Percentiles rank a stretch among this genome's conserved stretches.
phyloP scores from a whole-genome alignment of 768 basidiomycete species.

The Trichaptum fuscoviolaceum region DNA sequence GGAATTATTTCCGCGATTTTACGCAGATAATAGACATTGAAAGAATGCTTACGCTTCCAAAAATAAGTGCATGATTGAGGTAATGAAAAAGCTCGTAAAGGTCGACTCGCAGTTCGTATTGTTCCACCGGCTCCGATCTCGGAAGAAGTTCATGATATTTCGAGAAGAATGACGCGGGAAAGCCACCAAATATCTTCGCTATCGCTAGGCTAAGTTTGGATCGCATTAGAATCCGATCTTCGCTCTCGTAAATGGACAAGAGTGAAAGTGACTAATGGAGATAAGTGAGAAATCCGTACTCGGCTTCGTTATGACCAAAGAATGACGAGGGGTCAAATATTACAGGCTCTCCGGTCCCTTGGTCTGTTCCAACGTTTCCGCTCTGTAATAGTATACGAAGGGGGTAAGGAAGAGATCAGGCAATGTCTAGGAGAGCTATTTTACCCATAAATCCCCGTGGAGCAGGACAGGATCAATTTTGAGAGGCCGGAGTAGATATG shows the following conservation, averaged over 20 bases:
- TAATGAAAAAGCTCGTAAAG: conserved; percentile 82
- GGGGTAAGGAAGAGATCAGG: not conserved
- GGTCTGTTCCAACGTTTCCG: conserved; percentile 66
- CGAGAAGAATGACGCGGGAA: conserved; percentile 56
- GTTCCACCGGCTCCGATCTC: conserved; percentile 57
- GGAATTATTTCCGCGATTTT: not conserved
- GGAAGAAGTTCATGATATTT: conserved; percentile 60
- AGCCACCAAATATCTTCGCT: conserved; percentile 75
- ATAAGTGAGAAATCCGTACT: conserved; percentile 38
- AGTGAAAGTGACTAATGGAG: not conserved
- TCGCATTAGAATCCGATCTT: conserved; percentile 1
- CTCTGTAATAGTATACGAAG: conserved; percentile 38
- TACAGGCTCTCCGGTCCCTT: conserved; percentile 47
- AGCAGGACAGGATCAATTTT: conserved; percentile 60
- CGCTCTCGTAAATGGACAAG: not conserved
- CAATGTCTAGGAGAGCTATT: conserved; percentile 14
- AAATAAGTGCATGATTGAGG: conserved; percentile 74
- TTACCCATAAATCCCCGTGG: conserved; percentile 80
- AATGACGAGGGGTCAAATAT: conserved; percentile 78
- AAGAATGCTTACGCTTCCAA: conserved; percentile 49
- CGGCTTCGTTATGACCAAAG: conserved; percentile 78
- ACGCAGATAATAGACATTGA: not conserved
- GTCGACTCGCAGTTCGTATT: conserved; percentile 59
- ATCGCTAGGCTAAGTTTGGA: conserved; percentile 54
- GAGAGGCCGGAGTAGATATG: conserved; percentile 56